phyloP scores from a whole-genome alignment of 2,329 filamentous ascomycete genomes.

The Purpureocillium takamizusanense region DNA sequence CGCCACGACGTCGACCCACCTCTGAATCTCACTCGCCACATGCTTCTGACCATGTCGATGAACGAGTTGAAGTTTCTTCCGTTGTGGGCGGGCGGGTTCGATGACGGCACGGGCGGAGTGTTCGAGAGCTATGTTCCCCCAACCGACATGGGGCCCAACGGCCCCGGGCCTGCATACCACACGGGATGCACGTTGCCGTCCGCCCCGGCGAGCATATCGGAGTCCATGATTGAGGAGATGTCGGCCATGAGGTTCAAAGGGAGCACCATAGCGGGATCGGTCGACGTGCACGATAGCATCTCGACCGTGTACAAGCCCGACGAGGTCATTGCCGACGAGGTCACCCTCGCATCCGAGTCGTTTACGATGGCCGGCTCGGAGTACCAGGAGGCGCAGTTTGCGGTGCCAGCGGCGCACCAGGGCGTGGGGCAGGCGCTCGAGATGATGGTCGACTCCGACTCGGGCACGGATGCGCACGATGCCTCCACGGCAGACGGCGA shows the following conservation, averaged over 20 bases:
- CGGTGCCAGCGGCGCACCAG: conserved; percentile 21
- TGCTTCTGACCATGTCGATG: conserved; percentile 43
- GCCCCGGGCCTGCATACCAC: conserved; percentile 37
- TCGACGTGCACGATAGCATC: conserved; percentile 30
- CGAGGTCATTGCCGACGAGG: conserved; percentile 23
- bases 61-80: conserved; percentile 55
- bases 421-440: conserved; percentile 13
- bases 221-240: conserved; percentile 26
- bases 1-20: conserved; percentile 21
- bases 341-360: conserved; percentile 23
- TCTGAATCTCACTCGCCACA: conserved; percentile 28
- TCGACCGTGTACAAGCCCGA: conserved; percentile 24
- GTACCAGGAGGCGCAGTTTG: conserved; percentile 24
- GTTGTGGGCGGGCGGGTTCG: conserved; percentile 51
- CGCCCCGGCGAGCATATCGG: conserved; percentile 20
- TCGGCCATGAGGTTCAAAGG: conserved; percentile 21
- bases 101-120: conserved; percentile 43
- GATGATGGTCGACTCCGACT: conserved; percentile 11
- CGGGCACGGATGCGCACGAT: no score
- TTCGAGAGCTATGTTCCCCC: conserved; percentile 32
- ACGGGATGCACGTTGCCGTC: conserved; percentile 31
- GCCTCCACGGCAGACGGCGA: no score
- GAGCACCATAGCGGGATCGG: conserved; percentile 22
- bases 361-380: conserved; percentile 22
- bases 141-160: conserved; percentile 33